Conservation (phyloP, 176 grass and related monocot genomes). For the Chloris gayana region DNA sequence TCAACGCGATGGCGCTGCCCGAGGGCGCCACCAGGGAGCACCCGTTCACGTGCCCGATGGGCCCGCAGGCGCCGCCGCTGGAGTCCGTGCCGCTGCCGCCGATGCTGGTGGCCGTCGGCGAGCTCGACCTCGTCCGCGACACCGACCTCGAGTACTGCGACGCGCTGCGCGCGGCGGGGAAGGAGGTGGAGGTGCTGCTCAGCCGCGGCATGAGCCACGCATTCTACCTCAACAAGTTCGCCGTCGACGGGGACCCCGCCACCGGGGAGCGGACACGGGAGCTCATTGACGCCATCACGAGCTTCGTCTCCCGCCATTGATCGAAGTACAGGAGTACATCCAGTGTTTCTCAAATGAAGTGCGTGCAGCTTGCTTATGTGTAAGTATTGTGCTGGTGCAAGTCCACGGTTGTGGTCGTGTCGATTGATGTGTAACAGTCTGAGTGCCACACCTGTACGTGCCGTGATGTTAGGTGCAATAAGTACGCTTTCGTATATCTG, state of each 20-base stretch:
- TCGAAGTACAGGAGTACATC: no score
- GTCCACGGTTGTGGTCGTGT: no score
- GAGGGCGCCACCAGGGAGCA: conserved; percentile 80
- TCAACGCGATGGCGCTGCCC: conserved; percentile 55
- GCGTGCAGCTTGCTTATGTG: no score
- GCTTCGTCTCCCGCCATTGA: conserved; percentile 69
- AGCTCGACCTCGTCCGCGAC: conserved; percentile 77
- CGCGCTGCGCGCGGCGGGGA: conserved; percentile 59
- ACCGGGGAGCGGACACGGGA: conserved; percentile 60
- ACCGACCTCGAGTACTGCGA: conserved; percentile 85
- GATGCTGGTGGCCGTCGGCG: conserved; percentile 67
- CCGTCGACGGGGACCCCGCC: conserved; percentile 68
- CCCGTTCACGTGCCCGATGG: conserved; percentile 90
- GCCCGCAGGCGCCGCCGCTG: conserved; percentile 51
- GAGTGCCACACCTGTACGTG: no score
- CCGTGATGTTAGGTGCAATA: no score
- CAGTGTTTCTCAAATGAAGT: no score
- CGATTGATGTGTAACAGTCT: no score
- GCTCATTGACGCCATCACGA: conserved; percentile 63
- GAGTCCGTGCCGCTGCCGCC: conserved; percentile 62
- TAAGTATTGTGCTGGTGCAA: no score
- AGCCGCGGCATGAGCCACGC: conserved; percentile 70
- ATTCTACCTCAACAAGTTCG: conserved; percentile 94
- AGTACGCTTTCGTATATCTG: no score
- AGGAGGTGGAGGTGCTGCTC: conserved; percentile 74